phyloP scores from a whole-genome alignment of 106 monocot species.

The Gastrodia elata region DNA sequence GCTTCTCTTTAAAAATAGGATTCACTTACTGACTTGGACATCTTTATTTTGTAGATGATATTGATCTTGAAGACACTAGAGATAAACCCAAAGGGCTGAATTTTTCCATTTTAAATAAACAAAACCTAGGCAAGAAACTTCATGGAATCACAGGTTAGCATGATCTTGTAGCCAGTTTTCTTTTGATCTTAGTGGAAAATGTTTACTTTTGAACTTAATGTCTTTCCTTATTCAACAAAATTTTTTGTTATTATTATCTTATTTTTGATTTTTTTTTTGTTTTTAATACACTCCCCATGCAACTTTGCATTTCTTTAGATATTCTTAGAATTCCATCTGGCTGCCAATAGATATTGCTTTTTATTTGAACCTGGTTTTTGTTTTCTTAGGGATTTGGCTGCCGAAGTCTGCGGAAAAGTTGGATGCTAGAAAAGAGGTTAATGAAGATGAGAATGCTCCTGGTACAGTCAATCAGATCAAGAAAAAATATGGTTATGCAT shows the following conservation, averaged over 20 bases:
- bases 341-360: not conserved
- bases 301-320: not conserved
- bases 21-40: not conserved
- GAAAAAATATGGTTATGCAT: constrained; percentile 62
- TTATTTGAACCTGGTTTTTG: not conserved
- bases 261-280: not conserved
- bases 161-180: not conserved
- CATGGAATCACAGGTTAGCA: constrained; percentile 50
- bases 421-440: constrained; percentile 14
- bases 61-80: constrained; percentile 45
- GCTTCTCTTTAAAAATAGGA: not conserved
- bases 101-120: constrained; percentile 38
- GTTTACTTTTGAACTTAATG: not conserved
- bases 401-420: constrained; percentile 44
- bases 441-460: constrained; percentile 27
- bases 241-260: constrained; percentile 3
- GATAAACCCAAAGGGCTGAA: constrained; percentile 44
- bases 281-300: not conserved
- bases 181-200: not conserved
- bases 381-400: constrained; percentile 45
- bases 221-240: not conserved
- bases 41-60: constrained; percentile 42
- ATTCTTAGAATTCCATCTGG: not conserved
- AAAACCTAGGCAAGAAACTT: constrained; percentile 48
- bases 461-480: constrained; percentile 53